phyloP scores from a whole-genome alignment of 169 alveolate species.

The Babesia ovis region DNA sequence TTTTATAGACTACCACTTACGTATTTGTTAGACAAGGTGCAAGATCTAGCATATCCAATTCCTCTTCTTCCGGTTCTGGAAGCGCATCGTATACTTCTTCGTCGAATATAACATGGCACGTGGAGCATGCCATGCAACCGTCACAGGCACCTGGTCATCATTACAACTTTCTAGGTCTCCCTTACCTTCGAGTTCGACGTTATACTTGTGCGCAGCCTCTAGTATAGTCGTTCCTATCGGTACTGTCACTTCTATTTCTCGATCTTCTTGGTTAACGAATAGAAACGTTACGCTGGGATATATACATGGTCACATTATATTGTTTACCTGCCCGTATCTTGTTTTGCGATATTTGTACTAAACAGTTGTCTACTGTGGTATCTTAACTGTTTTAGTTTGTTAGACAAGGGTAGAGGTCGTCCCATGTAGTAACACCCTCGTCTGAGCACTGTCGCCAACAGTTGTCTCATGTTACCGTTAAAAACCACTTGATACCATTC shows the following conservation, averaged over 20 bases:
- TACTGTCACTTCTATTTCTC: constrained; percentile 72
- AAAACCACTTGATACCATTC: not conserved
- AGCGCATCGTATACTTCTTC: constrained; percentile 85
- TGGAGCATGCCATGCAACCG: constrained; percentile 93
- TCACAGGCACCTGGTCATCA: constrained; percentile 93
- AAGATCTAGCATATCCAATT: constrained; percentile 93
- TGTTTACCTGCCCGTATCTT: constrained; percentile 6
- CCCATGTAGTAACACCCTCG: not conserved
- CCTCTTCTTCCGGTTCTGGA: constrained; percentile 88
- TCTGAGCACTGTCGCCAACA: constrained; percentile 2
- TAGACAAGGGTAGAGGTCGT: not conserved
- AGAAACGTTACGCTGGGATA: constrained; percentile 65
- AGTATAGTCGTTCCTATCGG: constrained; percentile 77
- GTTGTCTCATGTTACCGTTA: constrained; percentile 11
- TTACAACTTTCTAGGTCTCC: not conserved
- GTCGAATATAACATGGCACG: constrained; percentile 94
- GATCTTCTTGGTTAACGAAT: constrained; percentile 56
- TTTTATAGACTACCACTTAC: constrained; percentile 36
- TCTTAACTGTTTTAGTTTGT: not conserved
- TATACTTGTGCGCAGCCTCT: constrained; percentile 82
- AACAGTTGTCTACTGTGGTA: not conserved
- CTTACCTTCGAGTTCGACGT: constrained; percentile 82
- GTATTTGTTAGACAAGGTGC: constrained; percentile 95
- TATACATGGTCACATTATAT: not conserved
- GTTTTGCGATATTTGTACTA: constrained; percentile 23